Base-by-base conservation (phyloP, 78 protist genomes). In the Anaeramoeba flamelloides region DNA sequence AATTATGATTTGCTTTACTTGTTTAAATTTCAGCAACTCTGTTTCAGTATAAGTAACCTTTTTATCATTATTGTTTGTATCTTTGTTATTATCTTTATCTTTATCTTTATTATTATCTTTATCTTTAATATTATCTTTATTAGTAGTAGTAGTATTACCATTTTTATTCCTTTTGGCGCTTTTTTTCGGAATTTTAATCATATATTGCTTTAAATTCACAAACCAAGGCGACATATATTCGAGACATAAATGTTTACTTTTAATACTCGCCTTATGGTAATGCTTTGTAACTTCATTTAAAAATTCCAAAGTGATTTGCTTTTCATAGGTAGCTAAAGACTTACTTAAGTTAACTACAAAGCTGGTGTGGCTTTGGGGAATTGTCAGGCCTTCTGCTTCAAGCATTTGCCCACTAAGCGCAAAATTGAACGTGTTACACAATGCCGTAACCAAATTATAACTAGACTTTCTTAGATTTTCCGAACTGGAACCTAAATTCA, bases 181-280 rank as follows among this genome's bases (percentile, higher is more conserved):
- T 53, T 26, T 53, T 53, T 8, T 26, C 17, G 69, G 17, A 53
- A 26, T 26, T 53, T 53, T 53, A 17, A 8, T 1, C 12, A 8
- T 38, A 2, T 17, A 8, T 22, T 8, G 2, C 36, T 8, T 78
- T 0, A 87, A 80, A 78, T 87, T 87, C 4, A 53, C 79, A 41
- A 87, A 79, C 90, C 90, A 87, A n/a, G 90, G 90, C 76, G 85
- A 69, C 41, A 87, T 82, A 39, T 87, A 87, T 77, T 86, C 86
- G 22, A 87, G 79, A 26, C 80, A 80, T 30, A 86, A n/a, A 82
- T 87, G 85, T 41, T 87, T 87, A 22, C 79, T 81, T 36, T 82
- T 69, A 0, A 80, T 39, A 36, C 85, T 77, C 34, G 88, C 87
- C 2, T 53, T 40, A 0, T 65, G 34, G 0, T 84, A 65, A 41